Percentiles rank a stretch among this genome's conserved stretches.
Evolutionary conservation across 129 eudicot genomes (phyloP).

Genomic region (Flaveria brownii): DNA sequence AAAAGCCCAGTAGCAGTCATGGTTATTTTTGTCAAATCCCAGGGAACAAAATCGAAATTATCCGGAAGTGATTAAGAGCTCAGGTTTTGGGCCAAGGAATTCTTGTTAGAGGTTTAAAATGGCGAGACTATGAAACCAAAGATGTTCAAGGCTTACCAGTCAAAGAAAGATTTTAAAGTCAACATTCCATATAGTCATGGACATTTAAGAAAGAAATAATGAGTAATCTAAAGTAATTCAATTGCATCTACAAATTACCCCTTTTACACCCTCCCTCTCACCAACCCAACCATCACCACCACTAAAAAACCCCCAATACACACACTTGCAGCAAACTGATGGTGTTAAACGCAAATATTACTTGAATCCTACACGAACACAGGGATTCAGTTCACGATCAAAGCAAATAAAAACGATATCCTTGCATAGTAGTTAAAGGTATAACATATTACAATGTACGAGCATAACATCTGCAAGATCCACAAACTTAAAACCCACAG

Average conservation of each 20-base stretch:
- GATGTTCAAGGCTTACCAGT: not conserved
- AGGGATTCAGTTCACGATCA: not conserved
- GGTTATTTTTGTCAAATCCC: no score
- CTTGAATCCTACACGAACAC: not conserved
- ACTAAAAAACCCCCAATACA: not conserved
- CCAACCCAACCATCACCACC: no score
- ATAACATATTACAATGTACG: not conserved
- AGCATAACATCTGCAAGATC: constrained; percentile 15
- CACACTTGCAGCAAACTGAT: not conserved
- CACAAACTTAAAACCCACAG: not conserved
- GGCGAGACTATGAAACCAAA: not conserved
- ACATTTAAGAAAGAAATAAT: not conserved
- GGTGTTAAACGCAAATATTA: not conserved
- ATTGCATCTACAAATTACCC: not conserved
- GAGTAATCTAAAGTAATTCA: no score
- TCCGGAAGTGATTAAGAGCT: not conserved
- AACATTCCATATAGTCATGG: not conserved
- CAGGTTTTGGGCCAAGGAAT: not conserved
- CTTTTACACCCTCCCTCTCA: not conserved
- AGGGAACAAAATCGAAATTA: no score
- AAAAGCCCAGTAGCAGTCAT: not conserved
- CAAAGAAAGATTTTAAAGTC: not conserved
- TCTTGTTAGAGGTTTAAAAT: not conserved
- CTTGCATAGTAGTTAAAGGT: not conserved
- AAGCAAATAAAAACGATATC: not conserved